phyloP scores from a whole-genome alignment of 2,329 filamentous ascomycete genomes.

The Biscogniauxia mediterranea region DNA sequence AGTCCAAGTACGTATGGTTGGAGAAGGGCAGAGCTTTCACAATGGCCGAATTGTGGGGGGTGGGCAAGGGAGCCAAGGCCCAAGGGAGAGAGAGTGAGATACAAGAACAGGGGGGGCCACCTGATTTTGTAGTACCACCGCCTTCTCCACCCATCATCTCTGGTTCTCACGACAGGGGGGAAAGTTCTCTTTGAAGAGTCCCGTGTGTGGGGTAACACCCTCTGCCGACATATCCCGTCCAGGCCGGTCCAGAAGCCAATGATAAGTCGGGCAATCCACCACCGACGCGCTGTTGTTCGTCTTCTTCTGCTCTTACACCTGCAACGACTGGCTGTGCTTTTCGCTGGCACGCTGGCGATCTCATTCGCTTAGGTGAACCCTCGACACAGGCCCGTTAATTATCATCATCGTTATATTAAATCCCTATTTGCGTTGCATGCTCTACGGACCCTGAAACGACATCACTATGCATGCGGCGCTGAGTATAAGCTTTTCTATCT shows the following conservation, averaged over 20 bases:
- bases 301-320: background rate
- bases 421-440: background rate
- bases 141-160: background rate
- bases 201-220: conserved; percentile 22
- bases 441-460: background rate
- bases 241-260: conserved; percentile 22
- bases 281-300: conserved; percentile 15
- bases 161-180: background rate
- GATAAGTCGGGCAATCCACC: conserved; percentile 17
- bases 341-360: background rate
- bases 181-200: conserved; percentile 13
- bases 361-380: background rate
- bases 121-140: conserved; percentile 24
- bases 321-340: background rate
- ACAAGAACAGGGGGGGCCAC: conserved; percentile 25
- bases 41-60: conserved; percentile 14
- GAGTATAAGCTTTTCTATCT: background rate
- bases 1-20: conserved; percentile 10
- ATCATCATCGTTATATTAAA: background rate
- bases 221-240: conserved; percentile 26
- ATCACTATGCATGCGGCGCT: background rate
- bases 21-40: conserved; percentile 22
- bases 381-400: background rate
- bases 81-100: conserved; percentile 14
- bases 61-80: conserved; percentile 8